Base-by-base conservation (phyloP, 208 protist genomes). In the Acanthamoeba quina region DNA sequence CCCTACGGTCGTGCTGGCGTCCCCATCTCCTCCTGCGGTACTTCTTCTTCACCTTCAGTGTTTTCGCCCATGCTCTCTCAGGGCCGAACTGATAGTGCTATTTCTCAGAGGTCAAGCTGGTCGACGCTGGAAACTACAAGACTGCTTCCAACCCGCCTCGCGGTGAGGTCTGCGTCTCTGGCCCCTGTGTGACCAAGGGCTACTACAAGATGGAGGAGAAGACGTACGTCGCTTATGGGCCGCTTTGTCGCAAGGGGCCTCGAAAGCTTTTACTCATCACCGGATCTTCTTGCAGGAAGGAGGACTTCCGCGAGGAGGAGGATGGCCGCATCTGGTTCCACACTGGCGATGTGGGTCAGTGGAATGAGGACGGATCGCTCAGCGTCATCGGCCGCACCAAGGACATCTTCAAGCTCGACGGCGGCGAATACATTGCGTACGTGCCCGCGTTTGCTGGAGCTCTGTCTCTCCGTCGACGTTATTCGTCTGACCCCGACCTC, bases 321-420 rank as follows among this genome's bases (percentile, higher is more conserved):
- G 95, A 97, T 29, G 58, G n/a, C 9, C 97, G 98, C n/a, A 96
- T 97, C 34, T 98, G 97, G 97, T 96, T 98, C 76, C 96, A 98
- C 94, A 98, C 98, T 19, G 98, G 98, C 64, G 98, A 98, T 91
- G 96, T 98, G 80, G 98, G 98, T 82, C 72, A 83, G 54, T 95
- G 93, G 93, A 90, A 56, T n/a, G 44, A 92, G 49, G 94, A 97
- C 62, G 97, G 96, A 15, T 88, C 92, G 24, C 74, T 98, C 21
- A 83, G 78, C 34, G 98, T 99, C 90, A 97, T 99, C 91, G 98
- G 99, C 92, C 92, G 98, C 64, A 96, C 96, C n/a, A 99, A 99
- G 91, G 95, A 98, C 90, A 97, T 98, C 24, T 98, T 99, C 90
- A 99, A 99, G 94, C 92, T 98, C 21, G 95, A 97, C 13, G 97